Evolutionary conservation across 116 monocot species (phyloP).

Genomic region (Trichopus zeylanicus): DNA sequence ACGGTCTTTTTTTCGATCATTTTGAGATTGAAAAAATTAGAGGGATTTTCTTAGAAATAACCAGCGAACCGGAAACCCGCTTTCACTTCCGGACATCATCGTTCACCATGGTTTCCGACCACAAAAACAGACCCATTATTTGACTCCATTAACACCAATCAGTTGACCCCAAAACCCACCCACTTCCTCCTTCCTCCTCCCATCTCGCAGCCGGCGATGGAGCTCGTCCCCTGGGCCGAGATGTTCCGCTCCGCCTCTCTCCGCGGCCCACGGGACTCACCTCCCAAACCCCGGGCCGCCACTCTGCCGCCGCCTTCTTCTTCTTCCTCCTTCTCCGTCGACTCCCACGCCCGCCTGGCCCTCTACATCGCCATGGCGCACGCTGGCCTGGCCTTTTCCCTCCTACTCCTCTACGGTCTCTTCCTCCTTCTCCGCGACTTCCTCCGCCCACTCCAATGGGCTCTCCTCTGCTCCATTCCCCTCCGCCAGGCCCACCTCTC

Average conservation of each 20-base stretch:
- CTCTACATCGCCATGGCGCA: constrained; percentile 74
- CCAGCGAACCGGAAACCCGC: too few relatives aligned
- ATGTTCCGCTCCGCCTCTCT: constrained; percentile 4
- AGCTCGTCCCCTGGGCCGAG: constrained; percentile 15
- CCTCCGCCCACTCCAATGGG: constrained; percentile 70
- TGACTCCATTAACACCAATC: too few relatives aligned
- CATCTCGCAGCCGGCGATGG: constrained; percentile 5
- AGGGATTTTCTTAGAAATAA: too few relatives aligned
- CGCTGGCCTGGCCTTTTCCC: constrained; percentile 41
- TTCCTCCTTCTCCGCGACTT: constrained; percentile 50
- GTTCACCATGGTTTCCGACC: too few relatives aligned
- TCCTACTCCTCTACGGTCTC: constrained; percentile 55
- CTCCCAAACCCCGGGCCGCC: background rate
- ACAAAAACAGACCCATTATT: too few relatives aligned
- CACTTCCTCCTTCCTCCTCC: background rate
- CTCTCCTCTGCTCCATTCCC: constrained; percentile 63
- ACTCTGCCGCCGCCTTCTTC: background rate
- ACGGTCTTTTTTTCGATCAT: too few relatives aligned
- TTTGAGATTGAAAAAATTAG: too few relatives aligned
- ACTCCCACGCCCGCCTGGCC: constrained; percentile 30
- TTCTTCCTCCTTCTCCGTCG: background rate
- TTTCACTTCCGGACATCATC: too few relatives aligned
- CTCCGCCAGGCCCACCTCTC: constrained; percentile 38
- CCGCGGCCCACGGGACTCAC: constrained; percentile 14
- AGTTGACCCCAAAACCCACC: background rate